These are phyloP conservation scores for Helicocarpus griseus DNA, from an alignment of 2,329 filamentous ascomycete species.

Conservation along the genomic window DNA sequence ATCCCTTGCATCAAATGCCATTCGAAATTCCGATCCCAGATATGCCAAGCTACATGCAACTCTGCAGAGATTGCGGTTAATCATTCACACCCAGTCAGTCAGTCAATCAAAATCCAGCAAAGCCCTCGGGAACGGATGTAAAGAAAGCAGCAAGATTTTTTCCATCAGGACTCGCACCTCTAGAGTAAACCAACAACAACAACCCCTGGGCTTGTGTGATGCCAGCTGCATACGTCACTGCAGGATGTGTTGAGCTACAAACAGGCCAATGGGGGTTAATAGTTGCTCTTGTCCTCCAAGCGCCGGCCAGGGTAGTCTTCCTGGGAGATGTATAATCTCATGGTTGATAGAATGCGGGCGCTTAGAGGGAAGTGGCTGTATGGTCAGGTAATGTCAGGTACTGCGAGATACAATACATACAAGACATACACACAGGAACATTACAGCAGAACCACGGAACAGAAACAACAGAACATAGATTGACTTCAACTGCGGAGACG, in stretches of 20 bases:
- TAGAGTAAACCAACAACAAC: background rate
- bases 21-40: too few species aligned
- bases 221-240: background rate
- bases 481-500: too few species aligned
- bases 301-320: background rate
- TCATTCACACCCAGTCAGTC: too few species aligned
- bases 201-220: background rate
- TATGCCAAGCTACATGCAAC: too few species aligned
- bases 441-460: background rate
- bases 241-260: background rate
- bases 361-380: too few species aligned
- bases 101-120: too few species aligned
- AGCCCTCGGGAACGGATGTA: too few species aligned
- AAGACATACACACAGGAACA: background rate
- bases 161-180: background rate
- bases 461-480: background rate
- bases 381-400: background rate
- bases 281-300: background rate
- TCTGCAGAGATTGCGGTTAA: too few species aligned
- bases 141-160: background rate
- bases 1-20: too few species aligned
- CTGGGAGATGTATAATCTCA: too few species aligned
- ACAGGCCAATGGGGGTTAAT: background rate
- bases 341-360: too few species aligned
- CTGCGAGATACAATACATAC: background rate